These are phyloP conservation scores for Cordyceps javanica DNA, from an alignment of 2,329 filamentous ascomycete species.

Conservation along the genomic window DNA sequence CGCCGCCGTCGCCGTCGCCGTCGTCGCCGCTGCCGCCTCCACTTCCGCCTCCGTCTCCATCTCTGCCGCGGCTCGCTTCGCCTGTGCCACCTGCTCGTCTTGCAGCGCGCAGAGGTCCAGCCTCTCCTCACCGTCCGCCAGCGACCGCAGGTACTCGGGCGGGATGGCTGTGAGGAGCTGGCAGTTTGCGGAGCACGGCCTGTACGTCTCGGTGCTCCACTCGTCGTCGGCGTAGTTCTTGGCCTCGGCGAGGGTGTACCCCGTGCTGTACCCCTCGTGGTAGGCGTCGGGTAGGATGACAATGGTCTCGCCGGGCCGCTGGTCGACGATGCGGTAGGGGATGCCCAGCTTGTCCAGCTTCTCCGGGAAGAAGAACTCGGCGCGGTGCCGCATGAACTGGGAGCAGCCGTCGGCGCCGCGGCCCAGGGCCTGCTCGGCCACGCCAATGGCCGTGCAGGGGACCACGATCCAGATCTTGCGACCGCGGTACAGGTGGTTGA, in stretches of 20 bases:
- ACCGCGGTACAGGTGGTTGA: slow-evolving; percentile 34
- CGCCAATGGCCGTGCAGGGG: slow-evolving; percentile 29
- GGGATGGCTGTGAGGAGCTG: slow-evolving; percentile 31
- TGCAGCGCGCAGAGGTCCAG: slow-evolving; percentile 29
- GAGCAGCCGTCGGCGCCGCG: slow-evolving; percentile 27
- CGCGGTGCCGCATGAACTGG: slow-evolving; percentile 36
- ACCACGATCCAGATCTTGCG: slow-evolving; percentile 36
- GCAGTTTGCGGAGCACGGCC: slow-evolving; percentile 28
- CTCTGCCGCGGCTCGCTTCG: neutral
- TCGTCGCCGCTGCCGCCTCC: neutral
- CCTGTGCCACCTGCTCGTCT: slow-evolving; percentile 5
- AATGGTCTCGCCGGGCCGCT: slow-evolving; percentile 33
- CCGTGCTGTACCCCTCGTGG: slow-evolving; percentile 36
- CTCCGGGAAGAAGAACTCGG: slow-evolving; percentile 35
- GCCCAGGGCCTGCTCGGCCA: slow-evolving; percentile 29
- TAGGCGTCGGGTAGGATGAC: slow-evolving; percentile 35
- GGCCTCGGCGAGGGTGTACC: slow-evolving; percentile 34
- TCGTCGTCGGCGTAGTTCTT: slow-evolving; percentile 33
- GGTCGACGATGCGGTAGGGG: slow-evolving; percentile 32
- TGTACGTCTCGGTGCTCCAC: slow-evolving; percentile 31
- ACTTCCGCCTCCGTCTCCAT: neutral
- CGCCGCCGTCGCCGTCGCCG: neutral
- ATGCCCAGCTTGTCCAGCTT: slow-evolving; percentile 33
- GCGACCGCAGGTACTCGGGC: slow-evolving; percentile 26
- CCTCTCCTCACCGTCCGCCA: slow-evolving; percentile 26